These are phyloP conservation scores for Aspergillus clavatus DNA, from an alignment of 2,329 filamentous ascomycete species.

Conservation along the genomic window DNA sequence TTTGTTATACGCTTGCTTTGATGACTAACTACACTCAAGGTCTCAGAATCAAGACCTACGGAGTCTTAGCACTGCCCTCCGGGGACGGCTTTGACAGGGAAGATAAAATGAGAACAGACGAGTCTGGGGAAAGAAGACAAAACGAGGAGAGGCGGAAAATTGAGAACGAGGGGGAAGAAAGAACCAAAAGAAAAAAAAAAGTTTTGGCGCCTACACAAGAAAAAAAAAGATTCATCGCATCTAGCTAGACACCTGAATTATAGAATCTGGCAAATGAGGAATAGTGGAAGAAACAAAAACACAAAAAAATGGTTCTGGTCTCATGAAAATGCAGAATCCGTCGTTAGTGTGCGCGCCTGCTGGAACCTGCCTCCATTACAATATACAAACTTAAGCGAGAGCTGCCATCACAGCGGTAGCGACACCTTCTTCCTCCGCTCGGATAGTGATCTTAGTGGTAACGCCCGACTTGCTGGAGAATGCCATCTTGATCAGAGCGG, in stretches of 20 bases:
- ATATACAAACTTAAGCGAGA: constrained; percentile 59
- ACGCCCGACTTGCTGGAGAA: constrained; percentile 89
- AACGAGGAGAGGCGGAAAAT: constrained; percentile 1
- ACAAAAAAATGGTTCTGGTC: constrained; percentile 16
- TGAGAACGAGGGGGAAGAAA: not conserved
- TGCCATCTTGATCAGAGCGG: constrained; percentile 84
- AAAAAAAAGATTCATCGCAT: constrained; percentile 18
- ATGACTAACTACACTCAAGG: not conserved
- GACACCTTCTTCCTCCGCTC: constrained; percentile 89
- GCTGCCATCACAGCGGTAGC: constrained; percentile 78
- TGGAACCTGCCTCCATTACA: constrained; percentile 14
- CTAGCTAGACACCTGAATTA: constrained; percentile 19
- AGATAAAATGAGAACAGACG: not conserved
- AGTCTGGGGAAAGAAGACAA: not conserved
- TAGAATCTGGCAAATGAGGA: constrained; percentile 10
- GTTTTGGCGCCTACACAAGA: constrained; percentile 17
- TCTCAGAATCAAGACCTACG: not conserved
- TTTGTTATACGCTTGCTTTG: not conserved
- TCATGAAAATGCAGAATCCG: constrained; percentile 20
- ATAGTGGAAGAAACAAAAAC: constrained; percentile 7
- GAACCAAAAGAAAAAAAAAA: constrained; percentile 1
- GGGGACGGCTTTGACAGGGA: not conserved
- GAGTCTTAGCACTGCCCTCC: not conserved
- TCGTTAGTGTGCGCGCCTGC: constrained; percentile 14
- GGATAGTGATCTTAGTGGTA: constrained; percentile 89